Conservation (phyloP, 352 stramenopile species). For the Pythium guiyangense region DNA sequence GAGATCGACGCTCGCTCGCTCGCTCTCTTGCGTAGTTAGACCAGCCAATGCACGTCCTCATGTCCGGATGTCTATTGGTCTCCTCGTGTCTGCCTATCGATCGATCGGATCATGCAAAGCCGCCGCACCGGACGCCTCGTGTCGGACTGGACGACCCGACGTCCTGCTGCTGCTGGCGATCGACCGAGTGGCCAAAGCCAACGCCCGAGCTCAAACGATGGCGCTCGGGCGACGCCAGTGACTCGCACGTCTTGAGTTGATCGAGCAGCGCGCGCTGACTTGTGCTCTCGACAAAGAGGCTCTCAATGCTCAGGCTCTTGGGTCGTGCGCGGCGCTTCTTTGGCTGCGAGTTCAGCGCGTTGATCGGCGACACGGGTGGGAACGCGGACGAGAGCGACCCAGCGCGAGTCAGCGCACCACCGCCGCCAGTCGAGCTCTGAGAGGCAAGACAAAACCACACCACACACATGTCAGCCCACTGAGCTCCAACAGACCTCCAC, state of each 20-base stretch:
- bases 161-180: neutral
- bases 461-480: neutral
- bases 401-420: slow-evolving; percentile 2
- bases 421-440: neutral
- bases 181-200: too few species aligned
- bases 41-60: neutral
- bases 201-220: slow-evolving; percentile 1
- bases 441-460: neutral
- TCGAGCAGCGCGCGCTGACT: slow-evolving; percentile 44
- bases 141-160: neutral
- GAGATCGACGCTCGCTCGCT: neutral
- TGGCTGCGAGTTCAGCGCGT: slow-evolving; percentile 3
- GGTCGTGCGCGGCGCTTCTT: neutral
- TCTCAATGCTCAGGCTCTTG: slow-evolving; percentile 29
- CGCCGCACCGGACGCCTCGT: slow-evolving; percentile 4
- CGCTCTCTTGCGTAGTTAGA: neutral
- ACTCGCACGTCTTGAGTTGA: slow-evolving; percentile 43
- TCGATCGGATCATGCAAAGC: slow-evolving; percentile 1
- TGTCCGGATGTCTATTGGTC: neutral
- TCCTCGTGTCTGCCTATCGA: neutral
- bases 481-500: slow-evolving; percentile 2
- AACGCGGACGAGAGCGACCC: slow-evolving; percentile 19
- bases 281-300: slow-evolving; percentile 40
- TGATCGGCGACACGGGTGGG: slow-evolving; percentile 41
- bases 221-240: slow-evolving; percentile 8